phyloP scores from a whole-genome alignment of 495 filamentous ascomycete species.

The Sabuloglossum arenarium region DNA sequence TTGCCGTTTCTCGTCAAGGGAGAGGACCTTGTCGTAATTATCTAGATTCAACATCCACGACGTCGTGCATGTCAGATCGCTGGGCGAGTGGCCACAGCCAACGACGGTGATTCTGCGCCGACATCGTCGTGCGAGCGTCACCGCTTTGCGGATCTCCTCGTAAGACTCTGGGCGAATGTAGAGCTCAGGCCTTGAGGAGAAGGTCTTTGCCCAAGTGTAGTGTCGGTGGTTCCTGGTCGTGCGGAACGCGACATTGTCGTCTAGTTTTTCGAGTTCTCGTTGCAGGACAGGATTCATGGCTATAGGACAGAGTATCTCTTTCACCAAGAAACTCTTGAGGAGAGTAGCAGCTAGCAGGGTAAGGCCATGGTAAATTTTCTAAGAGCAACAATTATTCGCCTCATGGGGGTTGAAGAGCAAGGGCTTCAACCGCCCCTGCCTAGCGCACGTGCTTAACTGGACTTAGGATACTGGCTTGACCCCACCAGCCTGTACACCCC shows the following conservation, averaged over 20 bases:
- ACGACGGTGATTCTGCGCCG: constrained; percentile 60
- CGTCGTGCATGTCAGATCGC: constrained; percentile 79
- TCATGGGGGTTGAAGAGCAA: no score
- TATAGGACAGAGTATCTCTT: not conserved
- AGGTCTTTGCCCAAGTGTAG: constrained; percentile 93
- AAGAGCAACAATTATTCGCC: no score
- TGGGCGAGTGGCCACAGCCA: constrained; percentile 80
- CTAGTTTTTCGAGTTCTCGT: constrained; percentile 30
- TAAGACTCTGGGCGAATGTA: constrained; percentile 65
- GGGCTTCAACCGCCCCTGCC: no score
- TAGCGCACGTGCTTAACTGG: no score
- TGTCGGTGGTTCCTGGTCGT: constrained; percentile 49
- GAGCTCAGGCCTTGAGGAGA: constrained; percentile 68
- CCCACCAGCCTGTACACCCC: no score
- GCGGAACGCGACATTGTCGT: constrained; percentile 52
- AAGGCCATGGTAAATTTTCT: no score
- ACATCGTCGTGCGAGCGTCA: constrained; percentile 62
- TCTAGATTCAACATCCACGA: constrained; percentile 92
- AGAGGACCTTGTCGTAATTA: constrained; percentile 48
- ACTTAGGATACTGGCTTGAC: no score
- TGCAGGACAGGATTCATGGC: constrained; percentile 28
- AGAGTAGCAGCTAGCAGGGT: not conserved
- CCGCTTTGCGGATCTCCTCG: constrained; percentile 60
- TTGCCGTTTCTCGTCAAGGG: constrained; percentile 38
- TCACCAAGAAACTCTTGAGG: not conserved